Base-by-base conservation (phyloP, 129 eudicot genomes). In the Solidago caesia region DNA sequence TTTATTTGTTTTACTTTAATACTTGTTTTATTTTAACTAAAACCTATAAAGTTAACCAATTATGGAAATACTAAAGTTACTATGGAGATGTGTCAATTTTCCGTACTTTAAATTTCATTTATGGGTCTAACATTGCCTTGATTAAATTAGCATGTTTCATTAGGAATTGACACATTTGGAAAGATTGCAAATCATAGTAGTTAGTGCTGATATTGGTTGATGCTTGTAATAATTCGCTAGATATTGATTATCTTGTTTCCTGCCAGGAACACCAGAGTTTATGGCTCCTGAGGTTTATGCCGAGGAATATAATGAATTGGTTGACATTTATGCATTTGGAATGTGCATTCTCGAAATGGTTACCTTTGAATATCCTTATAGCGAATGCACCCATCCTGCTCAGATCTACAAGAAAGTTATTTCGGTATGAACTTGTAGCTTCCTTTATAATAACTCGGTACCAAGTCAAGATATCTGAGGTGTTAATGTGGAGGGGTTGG, bases 311-410 rank as follows among this genome's bases (percentile, higher is more conserved):
- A 86, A 92, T 76, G 96, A 92, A 78, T 58, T 92, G 70, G 96
- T 92, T 1, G 98, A 94, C 71, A 91, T 94, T 26, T 94, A 94
- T 82, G 85, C 98, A 33, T 94, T 94, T 85, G 98, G 98, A 74
- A 94, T 94, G 98, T 94, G 98, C 81, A 76, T 94, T 75, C 81
- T 94, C 88, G 97, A 94, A 80, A 90, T 94, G 97, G 97, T 93
- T 46, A 92, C 98, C 27, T 92, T 92, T 57, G 98, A 92, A 70
- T 89, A 88, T 76, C 98, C 98, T 41, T 94, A 94, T 56, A 94
- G 96, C 60, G 98, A 94, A 76, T 94, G 98, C 87, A 85, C 81
- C 14, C 89, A 91, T 77, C 96, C 97, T 56, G 98, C 98, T 74
- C 96, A 95, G 67, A 95, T 95, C 71, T 95, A 91, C 87, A 95